Percentiles rank a stretch among this genome's conserved stretches.
phyloP scores from a whole-genome alignment of 441 rosid species.

The Eruca vesicaria region DNA sequence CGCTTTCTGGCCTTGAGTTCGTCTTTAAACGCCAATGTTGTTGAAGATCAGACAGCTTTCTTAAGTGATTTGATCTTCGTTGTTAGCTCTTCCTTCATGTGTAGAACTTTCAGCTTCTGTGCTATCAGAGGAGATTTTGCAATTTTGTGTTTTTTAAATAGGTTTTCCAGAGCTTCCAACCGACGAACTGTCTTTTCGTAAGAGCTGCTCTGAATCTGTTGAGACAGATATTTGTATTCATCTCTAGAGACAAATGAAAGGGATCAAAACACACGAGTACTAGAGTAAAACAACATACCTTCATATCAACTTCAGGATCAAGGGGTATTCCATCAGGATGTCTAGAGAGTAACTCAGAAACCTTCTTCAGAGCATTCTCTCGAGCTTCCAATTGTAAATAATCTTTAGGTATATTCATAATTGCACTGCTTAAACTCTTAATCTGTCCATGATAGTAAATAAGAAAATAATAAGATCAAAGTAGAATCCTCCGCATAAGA shows the following conservation, averaged over 20 bases:
- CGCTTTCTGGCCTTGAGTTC: slow-evolving; percentile 96
- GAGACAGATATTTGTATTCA: slow-evolving; percentile 13
- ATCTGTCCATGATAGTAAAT: slow-evolving; percentile 54
- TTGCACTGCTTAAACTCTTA: slow-evolving; percentile 72
- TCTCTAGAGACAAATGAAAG: slow-evolving; percentile 10
- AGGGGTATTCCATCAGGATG: slow-evolving; percentile 51
- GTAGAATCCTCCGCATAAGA: not conserved
- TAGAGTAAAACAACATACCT: slow-evolving; percentile 42
- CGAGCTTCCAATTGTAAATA: slow-evolving; percentile 87
- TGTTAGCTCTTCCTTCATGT: slow-evolving; percentile 73
- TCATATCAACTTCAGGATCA: slow-evolving; percentile 93
- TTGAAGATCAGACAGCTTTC: slow-evolving; percentile 74
- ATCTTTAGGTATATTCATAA: slow-evolving; percentile 77
- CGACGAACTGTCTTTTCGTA: slow-evolving; percentile 77
- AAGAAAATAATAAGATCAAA: not conserved
- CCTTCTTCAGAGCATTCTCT: slow-evolving; percentile 85
- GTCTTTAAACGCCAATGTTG: slow-evolving; percentile 88
- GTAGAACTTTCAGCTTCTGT: slow-evolving; percentile 75
- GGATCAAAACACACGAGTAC: not conserved
- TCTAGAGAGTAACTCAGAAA: slow-evolving; percentile 79
- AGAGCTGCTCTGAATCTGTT: slow-evolving; percentile 72
- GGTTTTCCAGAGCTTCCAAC: slow-evolving; percentile 83
- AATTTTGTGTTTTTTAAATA: slow-evolving; percentile 87
- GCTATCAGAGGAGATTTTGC: slow-evolving; percentile 83
- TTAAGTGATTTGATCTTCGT: slow-evolving; percentile 78